A percentile compares a stretch with the other conserved stretches of the same genome.
These are phyloP conservation scores for Beauveria brongniartii DNA, from an alignment of 2,329 filamentous ascomycete species.

Conservation along the genomic window DNA sequence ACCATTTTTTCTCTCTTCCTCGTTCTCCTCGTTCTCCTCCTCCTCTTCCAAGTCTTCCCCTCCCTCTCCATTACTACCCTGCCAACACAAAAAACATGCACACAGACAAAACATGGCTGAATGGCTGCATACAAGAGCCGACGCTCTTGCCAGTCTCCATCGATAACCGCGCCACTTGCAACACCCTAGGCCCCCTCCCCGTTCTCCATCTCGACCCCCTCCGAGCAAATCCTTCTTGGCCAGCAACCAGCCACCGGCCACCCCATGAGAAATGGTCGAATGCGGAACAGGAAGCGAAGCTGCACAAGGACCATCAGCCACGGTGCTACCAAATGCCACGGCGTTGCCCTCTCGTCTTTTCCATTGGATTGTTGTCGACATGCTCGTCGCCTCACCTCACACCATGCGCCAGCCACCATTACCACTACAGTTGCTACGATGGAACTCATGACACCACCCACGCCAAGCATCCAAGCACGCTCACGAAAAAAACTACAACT, in stretches of 20 bases:
- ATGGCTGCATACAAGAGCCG: not conserved
- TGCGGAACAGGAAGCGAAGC: not conserved
- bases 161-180: conserved; percentile 2
- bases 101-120: not conserved
- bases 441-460: not conserved
- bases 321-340: not conserved
- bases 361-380: not conserved
- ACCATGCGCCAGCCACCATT: not conserved
- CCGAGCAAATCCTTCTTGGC: not conserved
- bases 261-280: not conserved
- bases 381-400: not conserved
- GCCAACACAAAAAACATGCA: not conserved
- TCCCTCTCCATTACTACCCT: not conserved
- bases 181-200: not conserved
- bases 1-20: not conserved
- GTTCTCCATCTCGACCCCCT: not conserved
- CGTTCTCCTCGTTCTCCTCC: not conserved
- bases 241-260: not conserved
- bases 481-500: not conserved
- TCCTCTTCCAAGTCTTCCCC: not conserved
- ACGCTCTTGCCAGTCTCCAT: not conserved
- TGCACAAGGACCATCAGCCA: conserved; percentile 2
- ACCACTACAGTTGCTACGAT: not conserved
- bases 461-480: not conserved
- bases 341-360: not conserved